Evolutionary conservation across 2,329 filamentous ascomycete species (phyloP).

Genomic region (Exophiala lecanii-corni): DNA sequence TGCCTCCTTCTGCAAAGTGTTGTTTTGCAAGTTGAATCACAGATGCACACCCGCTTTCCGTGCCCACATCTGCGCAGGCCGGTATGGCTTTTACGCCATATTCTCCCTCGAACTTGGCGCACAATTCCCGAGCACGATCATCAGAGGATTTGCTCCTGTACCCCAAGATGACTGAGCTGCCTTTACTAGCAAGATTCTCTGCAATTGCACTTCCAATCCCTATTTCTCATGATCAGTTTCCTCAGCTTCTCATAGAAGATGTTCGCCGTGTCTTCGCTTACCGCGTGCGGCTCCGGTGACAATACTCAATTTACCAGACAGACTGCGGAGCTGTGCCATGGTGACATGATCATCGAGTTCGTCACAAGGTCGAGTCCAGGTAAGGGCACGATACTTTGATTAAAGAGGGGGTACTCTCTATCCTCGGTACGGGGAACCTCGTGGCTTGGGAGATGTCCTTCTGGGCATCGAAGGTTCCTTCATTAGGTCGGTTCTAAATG

Average conservation of each 20-base stretch:
- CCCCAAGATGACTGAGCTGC: slow-evolving; percentile 62
- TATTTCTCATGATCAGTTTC: slow-evolving; percentile 38
- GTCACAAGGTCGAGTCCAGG: too few relatives aligned
- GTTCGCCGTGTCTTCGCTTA: slow-evolving; percentile 39
- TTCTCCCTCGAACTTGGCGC: slow-evolving; percentile 47
- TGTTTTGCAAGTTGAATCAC: slow-evolving; percentile 55
- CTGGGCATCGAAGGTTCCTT: too few relatives aligned
- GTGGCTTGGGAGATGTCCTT: too few relatives aligned
- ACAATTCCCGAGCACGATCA: slow-evolving; percentile 51
- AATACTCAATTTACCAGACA: slow-evolving; percentile 64
- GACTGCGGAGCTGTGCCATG: background rate
- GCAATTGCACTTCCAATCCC: slow-evolving; percentile 69
- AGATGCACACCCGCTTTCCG: slow-evolving; percentile 51
- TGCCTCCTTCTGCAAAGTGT: slow-evolving; percentile 52
- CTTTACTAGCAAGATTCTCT: slow-evolving; percentile 65
- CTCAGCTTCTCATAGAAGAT: too few relatives aligned
- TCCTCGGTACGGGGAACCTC: too few relatives aligned
- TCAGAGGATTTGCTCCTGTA: slow-evolving; percentile 62
- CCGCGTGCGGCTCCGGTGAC: slow-evolving; percentile 74
- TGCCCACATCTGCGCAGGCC: slow-evolving; percentile 63
- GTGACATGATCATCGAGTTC: too few relatives aligned
- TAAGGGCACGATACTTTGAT: too few relatives aligned
- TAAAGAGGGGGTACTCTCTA: too few relatives aligned
- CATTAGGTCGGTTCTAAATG: too few relatives aligned
- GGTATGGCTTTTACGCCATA: slow-evolving; percentile 57